A percentile compares a stretch with the other conserved stretches of the same genome.
These are phyloP conservation scores for Escovopsis sp. DNA, from an alignment of 2,329 filamentous ascomycete species.

Conservation along the genomic window DNA sequence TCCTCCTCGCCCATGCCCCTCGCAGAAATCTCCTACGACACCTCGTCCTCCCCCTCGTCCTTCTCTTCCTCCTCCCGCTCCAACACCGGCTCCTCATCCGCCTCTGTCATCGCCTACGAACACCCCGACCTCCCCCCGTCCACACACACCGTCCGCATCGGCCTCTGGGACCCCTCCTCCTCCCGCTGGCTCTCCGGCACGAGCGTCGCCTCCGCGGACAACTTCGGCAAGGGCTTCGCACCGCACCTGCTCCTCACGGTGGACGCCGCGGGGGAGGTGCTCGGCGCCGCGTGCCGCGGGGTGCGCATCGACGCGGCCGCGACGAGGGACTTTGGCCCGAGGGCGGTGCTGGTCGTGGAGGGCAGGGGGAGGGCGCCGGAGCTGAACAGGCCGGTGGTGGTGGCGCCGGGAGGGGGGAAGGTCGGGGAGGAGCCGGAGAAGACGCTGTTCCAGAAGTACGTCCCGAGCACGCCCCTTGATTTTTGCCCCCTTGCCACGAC, in stretches of 20 bases:
- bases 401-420: conserved; percentile 44
- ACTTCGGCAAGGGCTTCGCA: conserved; percentile 45
- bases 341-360: conserved; percentile 35
- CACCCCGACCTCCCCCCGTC: conserved; percentile 34
- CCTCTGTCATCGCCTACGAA: conserved; percentile 38
- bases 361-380: conserved; percentile 37
- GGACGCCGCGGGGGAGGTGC: conserved; percentile 26
- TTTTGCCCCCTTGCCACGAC: no score
- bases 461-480: no score
- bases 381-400: conserved; percentile 48
- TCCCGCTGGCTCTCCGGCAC: conserved; percentile 37
- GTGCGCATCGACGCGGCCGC: conserved; percentile 46
- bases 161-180: conserved; percentile 35
- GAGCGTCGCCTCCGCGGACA: conserved; percentile 37
- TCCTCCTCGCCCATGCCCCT: conserved; percentile 34
- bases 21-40: conserved; percentile 41
- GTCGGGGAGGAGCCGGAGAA: conserved; percentile 42
- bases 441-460: conserved; percentile 51
- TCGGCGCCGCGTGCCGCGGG: conserved; percentile 39
- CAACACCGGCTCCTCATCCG: conserved; percentile 21
- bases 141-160: conserved; percentile 38
- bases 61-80: conserved; percentile 39
- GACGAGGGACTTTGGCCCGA: conserved; percentile 49
- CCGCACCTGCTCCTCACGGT: conserved; percentile 40
- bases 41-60: conserved; percentile 29